These are phyloP conservation scores for Colletotrichum orbiculare DNA, from an alignment of 2,329 filamentous ascomycete species.

Conservation along the genomic window DNA sequence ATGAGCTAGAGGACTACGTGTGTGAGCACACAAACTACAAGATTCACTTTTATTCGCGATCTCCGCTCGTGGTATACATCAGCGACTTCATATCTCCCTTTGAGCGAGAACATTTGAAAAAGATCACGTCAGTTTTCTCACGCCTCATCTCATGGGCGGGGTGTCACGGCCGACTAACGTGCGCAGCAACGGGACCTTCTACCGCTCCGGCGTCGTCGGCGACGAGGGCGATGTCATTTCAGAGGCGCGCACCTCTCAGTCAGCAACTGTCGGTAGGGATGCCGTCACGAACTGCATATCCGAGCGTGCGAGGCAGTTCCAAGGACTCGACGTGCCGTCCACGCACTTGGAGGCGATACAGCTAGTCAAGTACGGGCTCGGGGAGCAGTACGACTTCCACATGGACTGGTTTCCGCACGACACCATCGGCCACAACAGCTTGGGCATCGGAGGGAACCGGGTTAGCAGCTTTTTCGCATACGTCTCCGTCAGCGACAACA, in stretches of 20 bases:
- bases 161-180: background rate
- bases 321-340: slow-evolving; percentile 49
- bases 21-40: slow-evolving; percentile 48
- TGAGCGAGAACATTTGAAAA: slow-evolving; percentile 49
- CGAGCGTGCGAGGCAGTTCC: slow-evolving; percentile 51
- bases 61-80: slow-evolving; percentile 53
- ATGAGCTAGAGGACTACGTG: slow-evolving; percentile 27
- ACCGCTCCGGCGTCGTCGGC: slow-evolving; percentile 47
- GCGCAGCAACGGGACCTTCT: slow-evolving; percentile 49
- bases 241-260: slow-evolving; percentile 49
- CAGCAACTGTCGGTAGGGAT: slow-evolving; percentile 50
- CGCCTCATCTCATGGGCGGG: background rate
- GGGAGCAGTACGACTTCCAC: slow-evolving; percentile 53
- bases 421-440: slow-evolving; percentile 38
- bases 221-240: slow-evolving; percentile 44
- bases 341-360: slow-evolving; percentile 51
- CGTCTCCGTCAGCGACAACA: slow-evolving; percentile 48
- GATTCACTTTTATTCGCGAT: slow-evolving; percentile 47
- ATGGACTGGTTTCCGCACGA: slow-evolving; percentile 52
- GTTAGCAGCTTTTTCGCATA: slow-evolving; percentile 54
- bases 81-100: slow-evolving; percentile 49
- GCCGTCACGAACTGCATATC: slow-evolving; percentile 51
- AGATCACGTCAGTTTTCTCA: slow-evolving; percentile 44
- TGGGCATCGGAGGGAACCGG: slow-evolving; percentile 50
- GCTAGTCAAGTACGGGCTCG: slow-evolving; percentile 51